Base-by-base conservation (phyloP, 2,329 filamentous ascomycete genomes). In the Ophiostoma novo-ulmi region DNA sequence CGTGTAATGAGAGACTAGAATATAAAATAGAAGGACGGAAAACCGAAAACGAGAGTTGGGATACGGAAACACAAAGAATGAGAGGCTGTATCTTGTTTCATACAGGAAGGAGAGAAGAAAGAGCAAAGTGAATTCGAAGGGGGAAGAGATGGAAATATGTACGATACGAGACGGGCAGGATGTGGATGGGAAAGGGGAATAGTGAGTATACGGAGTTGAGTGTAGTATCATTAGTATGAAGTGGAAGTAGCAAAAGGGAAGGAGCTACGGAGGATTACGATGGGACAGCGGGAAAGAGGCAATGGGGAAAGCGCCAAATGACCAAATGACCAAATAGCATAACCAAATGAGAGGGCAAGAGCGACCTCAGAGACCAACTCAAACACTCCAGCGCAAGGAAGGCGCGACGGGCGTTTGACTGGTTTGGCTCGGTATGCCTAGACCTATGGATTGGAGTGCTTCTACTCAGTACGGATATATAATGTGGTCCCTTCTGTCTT, bases 131-230 rank as follows among this genome's bases (percentile, higher is more conserved):
- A 41, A 44, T 35, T 31, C 22, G 70, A 52, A 41, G 66, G n/a
- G 68, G 67, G 44, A 66, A 58, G 36, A 52, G 58, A 63, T 63
- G 39, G 70, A 67, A 70, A 67, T 67, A 48, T 31, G 38, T 41
- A 67, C 65, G 65, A 67, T 31, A 67, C 65, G 36, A 41, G 36
- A 38, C 26, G 31, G 31, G 31, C 13, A 6, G 36, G 36, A 38
- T 17, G 20, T 66, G 52, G 31, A 31, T 31, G 31, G 52, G 64
- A 67, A 65, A 65, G 63, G 36, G 63, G 35, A 65, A 26, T n/a
- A 17, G 58, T 22, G 20, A 31, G 55, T 31, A 6, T 22, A 58
- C n/a, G 7, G 3, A 44, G 14, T 31, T 31, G 31, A 31, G 31
- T 31, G 31, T 31, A 31, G 31, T 31, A 3, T 31, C 39, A 44